phyloP scores from a whole-genome alignment of 352 stramenopile species.

The Thraustotheca clavata region DNA sequence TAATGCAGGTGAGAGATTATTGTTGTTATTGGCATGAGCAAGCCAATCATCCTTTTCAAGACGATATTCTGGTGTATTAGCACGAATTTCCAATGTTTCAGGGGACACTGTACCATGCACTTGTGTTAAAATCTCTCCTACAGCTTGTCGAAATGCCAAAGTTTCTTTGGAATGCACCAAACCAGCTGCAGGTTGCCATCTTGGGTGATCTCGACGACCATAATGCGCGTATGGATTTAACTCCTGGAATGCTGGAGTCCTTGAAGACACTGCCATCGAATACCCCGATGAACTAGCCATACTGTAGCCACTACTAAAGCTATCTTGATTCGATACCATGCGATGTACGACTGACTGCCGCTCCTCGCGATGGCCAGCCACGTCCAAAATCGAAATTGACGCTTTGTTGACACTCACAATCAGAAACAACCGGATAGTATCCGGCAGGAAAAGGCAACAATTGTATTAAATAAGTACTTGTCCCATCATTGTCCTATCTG shows the following conservation, averaged over 20 bases:
- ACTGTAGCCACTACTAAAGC: conserved; percentile 14
- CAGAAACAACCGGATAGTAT: not conserved
- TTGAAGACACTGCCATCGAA: conserved; percentile 14
- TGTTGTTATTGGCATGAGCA: conserved; percentile 64
- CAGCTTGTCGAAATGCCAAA: conserved; percentile 59
- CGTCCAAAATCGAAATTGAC: conserved; percentile 3
- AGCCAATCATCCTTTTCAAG: conserved; percentile 81
- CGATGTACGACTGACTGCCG: not conserved
- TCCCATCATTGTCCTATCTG: no score
- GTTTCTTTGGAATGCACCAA: conserved; percentile 79
- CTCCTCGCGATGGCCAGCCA: no score
- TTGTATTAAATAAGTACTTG: no score
- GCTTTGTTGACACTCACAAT: not conserved
- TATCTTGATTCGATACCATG: conserved; percentile 5
- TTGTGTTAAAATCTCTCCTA: conserved; percentile 64
- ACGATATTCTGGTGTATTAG: conserved; percentile 85
- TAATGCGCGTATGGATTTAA: conserved; percentile 19
- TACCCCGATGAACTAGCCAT: conserved; percentile 18
- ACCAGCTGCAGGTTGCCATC: conserved; percentile 68
- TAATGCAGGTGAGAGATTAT: conserved; percentile 68
- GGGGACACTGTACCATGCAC: conserved; percentile 78
- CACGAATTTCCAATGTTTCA: conserved; percentile 71
- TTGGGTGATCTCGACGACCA: conserved; percentile 16
- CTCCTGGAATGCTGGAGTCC: conserved; percentile 6
- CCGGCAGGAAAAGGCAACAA: no score